A percentile compares a stretch with the other conserved stretches of the same genome.
phyloP scores from a whole-genome alignment of 805 yeast species.

The Hanseniaspora jakobsenii region DNA sequence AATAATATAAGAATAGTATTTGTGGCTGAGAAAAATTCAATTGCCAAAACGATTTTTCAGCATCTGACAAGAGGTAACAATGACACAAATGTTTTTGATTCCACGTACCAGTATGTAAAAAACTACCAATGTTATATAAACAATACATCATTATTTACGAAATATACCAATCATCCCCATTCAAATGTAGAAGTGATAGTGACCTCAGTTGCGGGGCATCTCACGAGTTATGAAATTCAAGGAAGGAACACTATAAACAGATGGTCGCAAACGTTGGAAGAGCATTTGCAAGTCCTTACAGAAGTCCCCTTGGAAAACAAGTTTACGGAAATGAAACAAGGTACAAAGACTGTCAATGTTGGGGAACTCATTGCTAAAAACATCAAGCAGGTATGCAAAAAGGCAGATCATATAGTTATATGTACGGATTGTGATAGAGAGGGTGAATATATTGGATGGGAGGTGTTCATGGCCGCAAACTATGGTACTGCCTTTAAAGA shows the following conservation, averaged over 20 bases:
- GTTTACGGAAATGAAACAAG: conserved; percentile 58
- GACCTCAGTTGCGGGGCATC: conserved; percentile 88
- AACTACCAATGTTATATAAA: conserved; percentile 67
- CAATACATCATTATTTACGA: conserved; percentile 28
- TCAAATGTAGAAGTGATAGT: conserved; percentile 59
- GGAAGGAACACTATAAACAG: conserved; percentile 24
- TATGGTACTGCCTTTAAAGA: conserved; percentile 30
- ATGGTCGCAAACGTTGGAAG: conserved; percentile 27
- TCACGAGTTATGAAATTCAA: conserved; percentile 41
- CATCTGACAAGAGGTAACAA: conserved; percentile 55
- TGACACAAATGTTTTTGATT: conserved; percentile 30
- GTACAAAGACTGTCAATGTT: no score
- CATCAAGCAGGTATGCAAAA: conserved; percentile 51
- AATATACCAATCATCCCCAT: conserved; percentile 31
- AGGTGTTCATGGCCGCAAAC: conserved; percentile 59
- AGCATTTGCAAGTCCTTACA: not conserved
- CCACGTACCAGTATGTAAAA: conserved; percentile 50
- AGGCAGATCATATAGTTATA: conserved; percentile 58
- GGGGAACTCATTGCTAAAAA: conserved; percentile 46
- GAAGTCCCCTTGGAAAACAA: conserved; percentile 41
- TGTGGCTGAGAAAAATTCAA: conserved; percentile 95
- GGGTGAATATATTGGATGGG: conserved; percentile 87
- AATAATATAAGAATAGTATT: conserved; percentile 60
- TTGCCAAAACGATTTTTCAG: conserved; percentile 69
- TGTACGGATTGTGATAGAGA: conserved; percentile 99